phyloP scores from a whole-genome alignment of 306 rosid species.

The Sesbania bispinosa region DNA sequence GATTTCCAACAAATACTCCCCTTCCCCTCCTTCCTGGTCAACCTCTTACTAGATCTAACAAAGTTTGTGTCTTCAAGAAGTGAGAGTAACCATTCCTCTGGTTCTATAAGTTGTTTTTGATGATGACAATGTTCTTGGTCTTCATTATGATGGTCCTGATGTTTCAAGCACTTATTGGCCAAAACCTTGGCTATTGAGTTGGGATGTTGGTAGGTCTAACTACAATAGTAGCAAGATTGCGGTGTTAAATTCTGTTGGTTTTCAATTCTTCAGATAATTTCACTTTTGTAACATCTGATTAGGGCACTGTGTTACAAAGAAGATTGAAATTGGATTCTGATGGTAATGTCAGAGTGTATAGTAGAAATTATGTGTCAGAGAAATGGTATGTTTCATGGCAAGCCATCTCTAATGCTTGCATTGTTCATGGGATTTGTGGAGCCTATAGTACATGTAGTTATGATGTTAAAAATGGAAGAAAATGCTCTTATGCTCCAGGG shows the following conservation, averaged over 20 bases:
- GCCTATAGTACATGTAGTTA: slow-evolving; percentile 22
- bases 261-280: slow-evolving; percentile 18
- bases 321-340: slow-evolving; percentile 28
- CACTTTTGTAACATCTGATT: no score
- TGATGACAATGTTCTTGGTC: no score
- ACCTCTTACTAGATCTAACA: no score
- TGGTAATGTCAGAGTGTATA: slow-evolving; percentile 36
- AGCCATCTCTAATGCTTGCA: not conserved
- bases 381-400: slow-evolving; percentile 38
- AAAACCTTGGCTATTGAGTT: not conserved
- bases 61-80: no score
- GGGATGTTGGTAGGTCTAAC: not conserved
- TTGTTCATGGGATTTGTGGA: slow-evolving; percentile 37
- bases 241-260: not conserved
- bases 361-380: not conserved
- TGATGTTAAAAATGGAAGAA: slow-evolving; percentile 7
- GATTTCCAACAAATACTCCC: no score
- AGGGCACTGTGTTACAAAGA: slow-evolving; percentile 17
- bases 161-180: slow-evolving; percentile 34
- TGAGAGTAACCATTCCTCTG: no score
- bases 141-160: slow-evolving; percentile 19
- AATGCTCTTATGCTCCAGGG: slow-evolving; percentile 32
- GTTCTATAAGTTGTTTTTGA: no score
- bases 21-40: no score
- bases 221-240: slow-evolving; percentile 17